A percentile compares a stretch with the other conserved stretches of the same genome.
Conservation (phyloP, 2,329 filamentous ascomycete genomes). For the Coniochaeta hoffmannii region DNA sequence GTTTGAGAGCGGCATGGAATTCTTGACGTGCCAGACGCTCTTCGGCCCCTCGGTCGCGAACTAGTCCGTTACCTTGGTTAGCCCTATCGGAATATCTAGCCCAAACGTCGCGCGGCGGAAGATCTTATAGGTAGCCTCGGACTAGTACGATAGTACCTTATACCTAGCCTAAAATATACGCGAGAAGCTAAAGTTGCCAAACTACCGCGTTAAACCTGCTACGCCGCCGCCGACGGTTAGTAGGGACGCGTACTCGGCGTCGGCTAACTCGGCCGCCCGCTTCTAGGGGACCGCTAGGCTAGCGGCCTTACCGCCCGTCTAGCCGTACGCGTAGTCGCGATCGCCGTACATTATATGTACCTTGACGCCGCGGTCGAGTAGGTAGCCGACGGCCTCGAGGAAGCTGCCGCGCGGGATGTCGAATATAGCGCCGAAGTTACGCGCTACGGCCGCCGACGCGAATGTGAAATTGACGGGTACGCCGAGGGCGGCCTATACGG, state of each 20-base stretch:
- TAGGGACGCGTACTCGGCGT: slow-evolving; percentile 57
- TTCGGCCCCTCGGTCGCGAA: slow-evolving; percentile 7
- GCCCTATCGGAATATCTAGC: slow-evolving; percentile 9
- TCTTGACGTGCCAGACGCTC: slow-evolving; percentile 6
- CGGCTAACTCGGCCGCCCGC: slow-evolving; percentile 31
- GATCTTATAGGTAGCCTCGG: slow-evolving; percentile 34
- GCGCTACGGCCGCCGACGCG: slow-evolving; percentile 31
- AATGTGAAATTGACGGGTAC: slow-evolving; percentile 52
- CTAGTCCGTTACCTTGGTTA: slow-evolving; percentile 6
- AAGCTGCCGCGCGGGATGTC: slow-evolving; percentile 24
- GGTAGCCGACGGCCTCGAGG: slow-evolving; percentile 38
- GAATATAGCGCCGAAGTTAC: slow-evolving; percentile 31
- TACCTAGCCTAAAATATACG: slow-evolving; percentile 53
- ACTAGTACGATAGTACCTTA: slow-evolving; percentile 44
- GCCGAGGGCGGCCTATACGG: slow-evolving; percentile 50
- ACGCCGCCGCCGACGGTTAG: slow-evolving; percentile 43
- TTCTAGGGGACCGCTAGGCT: slow-evolving; percentile 40
- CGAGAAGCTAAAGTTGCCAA: slow-evolving; percentile 56
- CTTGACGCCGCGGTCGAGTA: slow-evolving; percentile 50
- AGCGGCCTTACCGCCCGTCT: slow-evolving; percentile 47
- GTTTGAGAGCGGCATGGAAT: neutral
- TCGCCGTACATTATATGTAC: slow-evolving; percentile 52
- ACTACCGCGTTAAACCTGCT: slow-evolving; percentile 58
- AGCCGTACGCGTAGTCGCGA: slow-evolving; percentile 49
- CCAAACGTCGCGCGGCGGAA: slow-evolving; percentile 35